These are phyloP conservation scores for Irpex lacteus DNA, from an alignment of 1,284 basidiomycete genomes.

Conservation along the genomic window DNA sequence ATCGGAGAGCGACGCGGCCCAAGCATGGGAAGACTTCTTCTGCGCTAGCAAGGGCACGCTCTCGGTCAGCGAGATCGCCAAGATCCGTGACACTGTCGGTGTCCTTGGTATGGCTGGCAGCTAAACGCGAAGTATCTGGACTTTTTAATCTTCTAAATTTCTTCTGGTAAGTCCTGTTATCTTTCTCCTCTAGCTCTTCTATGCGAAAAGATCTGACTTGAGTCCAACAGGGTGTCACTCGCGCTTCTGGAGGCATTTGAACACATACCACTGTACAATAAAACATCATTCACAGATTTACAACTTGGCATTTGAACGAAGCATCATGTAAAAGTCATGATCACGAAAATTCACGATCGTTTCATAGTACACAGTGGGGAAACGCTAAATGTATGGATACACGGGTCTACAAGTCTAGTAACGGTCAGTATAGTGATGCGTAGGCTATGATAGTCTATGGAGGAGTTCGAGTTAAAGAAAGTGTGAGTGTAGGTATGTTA, in stretches of 20 bases:
- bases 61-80: constrained; percentile 72
- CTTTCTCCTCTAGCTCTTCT: neutral
- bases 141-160: neutral
- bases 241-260: neutral
- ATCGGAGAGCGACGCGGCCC: constrained; percentile 49
- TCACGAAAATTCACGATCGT: neutral
- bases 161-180: neutral
- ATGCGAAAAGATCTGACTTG: neutral
- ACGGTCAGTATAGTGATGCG: no score
- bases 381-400: no score
- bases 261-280: neutral
- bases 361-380: neutral
- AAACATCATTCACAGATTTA: neutral
- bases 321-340: neutral
- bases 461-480: neutral
- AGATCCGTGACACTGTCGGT: constrained; percentile 74
- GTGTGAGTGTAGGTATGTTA: neutral
- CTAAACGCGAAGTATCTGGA: constrained; percentile 27
- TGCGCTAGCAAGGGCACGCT: constrained; percentile 67
- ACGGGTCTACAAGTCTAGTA: no score
- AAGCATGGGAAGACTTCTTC: constrained; percentile 75
- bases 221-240: neutral
- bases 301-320: neutral
- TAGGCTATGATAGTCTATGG: no score
- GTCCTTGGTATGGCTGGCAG: constrained; percentile 78